phyloP scores from a whole-genome alignment of 192 early-diverging fungal species.

The Backusella australiensis region DNA sequence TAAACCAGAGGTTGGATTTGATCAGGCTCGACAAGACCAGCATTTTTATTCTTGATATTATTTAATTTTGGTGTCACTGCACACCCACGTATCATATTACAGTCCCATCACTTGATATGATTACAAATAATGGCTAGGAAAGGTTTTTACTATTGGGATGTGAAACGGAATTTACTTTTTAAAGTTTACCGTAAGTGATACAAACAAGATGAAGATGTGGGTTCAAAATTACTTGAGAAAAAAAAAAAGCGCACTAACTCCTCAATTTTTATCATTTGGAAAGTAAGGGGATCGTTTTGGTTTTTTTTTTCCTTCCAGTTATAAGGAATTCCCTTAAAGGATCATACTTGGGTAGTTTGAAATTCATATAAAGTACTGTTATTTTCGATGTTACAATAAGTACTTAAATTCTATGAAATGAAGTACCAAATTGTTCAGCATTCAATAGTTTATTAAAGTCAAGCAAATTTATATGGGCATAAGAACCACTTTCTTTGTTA shows the following conservation, averaged over 20 bases:
- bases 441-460: not conserved
- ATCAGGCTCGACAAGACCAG: not conserved
- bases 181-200: not conserved
- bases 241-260: not conserved
- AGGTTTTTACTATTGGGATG: not conserved
- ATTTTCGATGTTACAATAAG: not conserved
- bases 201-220: not conserved
- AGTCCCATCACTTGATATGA: not conserved
- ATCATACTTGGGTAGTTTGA: not conserved
- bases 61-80: not conserved
- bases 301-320: not conserved
- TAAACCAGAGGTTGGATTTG: not conserved
- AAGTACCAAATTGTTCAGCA: not conserved
- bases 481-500: not conserved
- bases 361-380: not conserved
- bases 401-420: not conserved
- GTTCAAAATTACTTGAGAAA: not conserved
- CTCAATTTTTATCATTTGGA: not conserved
- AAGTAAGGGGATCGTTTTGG: not conserved
- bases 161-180: not conserved
- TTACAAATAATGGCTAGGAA: not conserved
- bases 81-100: not conserved
- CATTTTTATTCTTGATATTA: not conserved
- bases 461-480: not conserved
- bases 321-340: not conserved